Evolutionary conservation across 2,329 filamentous ascomycete genomes (phyloP).

Genomic region (Aphanoascus verrucosus): DNA sequence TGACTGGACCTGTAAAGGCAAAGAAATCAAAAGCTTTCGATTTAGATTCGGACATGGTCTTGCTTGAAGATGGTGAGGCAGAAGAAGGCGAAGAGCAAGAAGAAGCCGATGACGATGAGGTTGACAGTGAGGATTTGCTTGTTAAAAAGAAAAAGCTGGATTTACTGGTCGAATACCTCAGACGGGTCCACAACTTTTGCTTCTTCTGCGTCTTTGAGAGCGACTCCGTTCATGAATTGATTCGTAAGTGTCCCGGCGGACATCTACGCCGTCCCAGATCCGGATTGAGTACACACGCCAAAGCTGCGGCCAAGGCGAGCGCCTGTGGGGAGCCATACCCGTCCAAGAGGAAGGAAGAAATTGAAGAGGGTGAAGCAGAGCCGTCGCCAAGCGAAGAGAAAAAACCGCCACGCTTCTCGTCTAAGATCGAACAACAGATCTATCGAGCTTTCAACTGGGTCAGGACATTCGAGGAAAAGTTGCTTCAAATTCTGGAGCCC

Average conservation of each 20-base stretch:
- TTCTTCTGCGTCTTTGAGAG: constrained; percentile 99
- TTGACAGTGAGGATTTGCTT: constrained; percentile 79
- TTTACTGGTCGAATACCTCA: constrained; percentile 88
- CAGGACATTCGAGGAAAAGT: constrained; percentile 94
- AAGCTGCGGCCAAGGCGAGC: constrained; percentile 75
- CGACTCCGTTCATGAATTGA: constrained; percentile 91
- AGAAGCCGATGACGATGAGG: constrained; percentile 59
- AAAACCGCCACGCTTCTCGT: constrained; percentile 57
- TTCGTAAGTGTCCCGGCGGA: constrained; percentile 91
- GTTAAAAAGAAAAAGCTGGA: constrained; percentile 96
- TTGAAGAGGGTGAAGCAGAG: constrained; percentile 53
- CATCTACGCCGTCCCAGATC: constrained; percentile 84
- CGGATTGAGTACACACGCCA: constrained; percentile 71
- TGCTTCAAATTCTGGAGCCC: constrained; percentile 83
- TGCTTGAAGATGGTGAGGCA: constrained; percentile 53
- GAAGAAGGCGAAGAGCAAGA: constrained; percentile 72
- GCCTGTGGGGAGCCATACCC: constrained; percentile 75
- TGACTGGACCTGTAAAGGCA: constrained; percentile 30
- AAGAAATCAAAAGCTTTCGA: constrained; percentile 45
- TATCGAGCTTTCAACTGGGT: constrained; percentile 98
- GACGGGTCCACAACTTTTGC: constrained; percentile 95
- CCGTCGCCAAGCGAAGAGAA: constrained; percentile 59
- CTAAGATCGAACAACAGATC: constrained; percentile 80
- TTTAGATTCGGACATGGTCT: constrained; percentile 28
- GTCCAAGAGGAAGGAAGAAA: constrained; percentile 60